phyloP scores from a whole-genome alignment of 495 filamentous ascomycete genomes.

The Chaetomidium leptoderma region DNA sequence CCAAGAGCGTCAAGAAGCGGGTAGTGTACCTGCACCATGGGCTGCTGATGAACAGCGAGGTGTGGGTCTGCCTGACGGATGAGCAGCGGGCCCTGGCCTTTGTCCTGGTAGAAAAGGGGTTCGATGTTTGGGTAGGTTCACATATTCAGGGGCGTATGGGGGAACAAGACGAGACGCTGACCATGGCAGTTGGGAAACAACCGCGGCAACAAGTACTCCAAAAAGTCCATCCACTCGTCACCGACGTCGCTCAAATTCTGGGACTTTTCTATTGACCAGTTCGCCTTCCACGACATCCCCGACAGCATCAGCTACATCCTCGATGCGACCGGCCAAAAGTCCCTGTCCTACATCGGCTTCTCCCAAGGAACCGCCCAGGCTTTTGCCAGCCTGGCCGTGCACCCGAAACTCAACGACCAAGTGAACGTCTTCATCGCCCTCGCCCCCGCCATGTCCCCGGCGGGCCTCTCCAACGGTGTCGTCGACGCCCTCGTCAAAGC shows the following conservation, averaged over 20 bases:
- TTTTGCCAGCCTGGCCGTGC: slow-evolving; percentile 90
- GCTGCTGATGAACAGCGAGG: slow-evolving; percentile 96
- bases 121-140: slow-evolving; percentile 83
- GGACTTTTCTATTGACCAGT: slow-evolving; percentile 97
- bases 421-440: slow-evolving; percentile 97
- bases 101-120: slow-evolving; percentile 82
- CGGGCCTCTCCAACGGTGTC: slow-evolving; percentile 80
- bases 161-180: neutral
- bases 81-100: slow-evolving; percentile 83
- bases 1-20: slow-evolving; percentile 67
- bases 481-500: slow-evolving; percentile 92
- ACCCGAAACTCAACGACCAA: slow-evolving; percentile 86
- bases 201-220: slow-evolving; percentile 96
- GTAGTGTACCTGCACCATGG: slow-evolving; percentile 96
- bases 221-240: slow-evolving; percentile 73
- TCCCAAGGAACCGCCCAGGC: slow-evolving; percentile 96
- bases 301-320: slow-evolving; percentile 91
- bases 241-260: slow-evolving; percentile 78
- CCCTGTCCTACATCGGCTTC: slow-evolving; percentile 94
- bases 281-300: slow-evolving; percentile 95
- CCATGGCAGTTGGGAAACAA: slow-evolving; percentile 78
- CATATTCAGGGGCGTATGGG: too few species aligned
- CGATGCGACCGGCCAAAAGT: slow-evolving; percentile 71
- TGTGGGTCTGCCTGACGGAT: slow-evolving; percentile 92
- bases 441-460: slow-evolving; percentile 92